phyloP scores from a whole-genome alignment of 768 basidiomycete genomes.

The Goffeauzyma gilvescens region DNA sequence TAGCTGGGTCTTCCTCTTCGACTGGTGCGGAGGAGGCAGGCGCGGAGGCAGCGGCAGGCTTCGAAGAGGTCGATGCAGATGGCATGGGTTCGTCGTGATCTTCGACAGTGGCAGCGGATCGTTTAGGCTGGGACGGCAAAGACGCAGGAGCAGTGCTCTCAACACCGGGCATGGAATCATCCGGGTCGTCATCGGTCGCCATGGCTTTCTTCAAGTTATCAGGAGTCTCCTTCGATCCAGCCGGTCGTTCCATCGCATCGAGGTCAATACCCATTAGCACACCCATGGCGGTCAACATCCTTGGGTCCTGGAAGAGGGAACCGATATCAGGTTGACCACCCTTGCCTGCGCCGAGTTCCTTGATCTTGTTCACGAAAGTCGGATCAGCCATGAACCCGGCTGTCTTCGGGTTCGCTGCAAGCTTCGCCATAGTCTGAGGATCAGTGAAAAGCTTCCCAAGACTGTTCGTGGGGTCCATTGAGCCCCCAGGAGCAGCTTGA shows the following conservation, averaged over 20 bases:
- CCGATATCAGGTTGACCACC: conserved; percentile 16
- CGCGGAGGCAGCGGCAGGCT: conserved; percentile 33
- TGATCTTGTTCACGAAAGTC: conserved; percentile 51
- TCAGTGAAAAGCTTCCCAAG: conserved; percentile 64
- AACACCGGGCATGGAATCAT: no score
- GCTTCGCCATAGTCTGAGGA: conserved; percentile 61
- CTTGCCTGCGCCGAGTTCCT: conserved; percentile 19
- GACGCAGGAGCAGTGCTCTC: conserved; percentile 22
- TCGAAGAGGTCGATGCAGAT: conserved; percentile 3
- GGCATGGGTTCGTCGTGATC: conserved; percentile 4
- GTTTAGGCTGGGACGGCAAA: conserved; percentile 27
- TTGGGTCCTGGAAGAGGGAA: conserved; percentile 54
- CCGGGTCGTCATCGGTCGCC: neutral
- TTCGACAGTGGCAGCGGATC: conserved; percentile 15
- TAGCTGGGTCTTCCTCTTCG: conserved; percentile 49
- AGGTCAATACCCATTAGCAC: conserved; percentile 85
- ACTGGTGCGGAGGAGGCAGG: conserved; percentile 27
- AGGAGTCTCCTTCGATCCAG: conserved; percentile 64
- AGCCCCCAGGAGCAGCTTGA: conserved; percentile 34
- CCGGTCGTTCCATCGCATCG: conserved; percentile 59
- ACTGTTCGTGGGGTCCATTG: conserved; percentile 33
- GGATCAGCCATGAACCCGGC: conserved; percentile 67
- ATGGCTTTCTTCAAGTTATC: conserved; percentile 37
- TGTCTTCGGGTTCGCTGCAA: conserved; percentile 72
- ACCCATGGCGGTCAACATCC: conserved; percentile 71